These are phyloP conservation scores for Mychonastes homosphaera DNA, from an alignment of 139 green algal genomes.

Conservation along the genomic window DNA sequence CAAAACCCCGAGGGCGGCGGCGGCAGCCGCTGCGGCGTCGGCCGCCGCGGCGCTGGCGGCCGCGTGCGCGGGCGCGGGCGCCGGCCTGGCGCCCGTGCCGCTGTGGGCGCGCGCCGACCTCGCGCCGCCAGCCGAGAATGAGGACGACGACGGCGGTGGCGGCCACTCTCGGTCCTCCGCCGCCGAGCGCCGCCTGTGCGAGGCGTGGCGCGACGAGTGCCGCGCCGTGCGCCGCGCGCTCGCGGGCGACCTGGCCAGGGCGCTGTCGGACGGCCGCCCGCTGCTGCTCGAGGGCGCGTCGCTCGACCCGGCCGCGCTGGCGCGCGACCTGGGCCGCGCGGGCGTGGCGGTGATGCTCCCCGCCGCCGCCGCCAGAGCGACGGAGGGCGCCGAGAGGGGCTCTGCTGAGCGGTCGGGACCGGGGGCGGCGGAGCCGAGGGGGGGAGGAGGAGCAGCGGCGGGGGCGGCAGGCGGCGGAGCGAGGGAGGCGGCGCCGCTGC, in stretches of 20 bases:
- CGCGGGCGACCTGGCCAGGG: slow-evolving; percentile 76
- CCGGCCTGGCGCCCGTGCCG: slow-evolving; percentile 6
- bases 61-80: slow-evolving; percentile 19
- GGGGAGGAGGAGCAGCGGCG: neutral
- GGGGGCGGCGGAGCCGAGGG: neutral
- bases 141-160: too few species aligned
- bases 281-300: slow-evolving; percentile 83
- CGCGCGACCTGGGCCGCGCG: slow-evolving; percentile 39
- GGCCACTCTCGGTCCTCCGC: too few species aligned
- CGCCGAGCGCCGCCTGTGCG: slow-evolving; percentile 7
- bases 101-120: slow-evolving; percentile 40
- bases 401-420: neutral
- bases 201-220: slow-evolving; percentile 49
- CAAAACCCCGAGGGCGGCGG: too few species aligned
- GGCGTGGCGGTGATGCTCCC: slow-evolving; percentile 26
- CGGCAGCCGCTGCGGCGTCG: neutral
- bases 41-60: slow-evolving; percentile 3
- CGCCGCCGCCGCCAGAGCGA: neutral
- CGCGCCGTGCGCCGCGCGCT: slow-evolving; percentile 48
- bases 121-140: too few species aligned
- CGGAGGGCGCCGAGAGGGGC: neutral
- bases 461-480: neutral
- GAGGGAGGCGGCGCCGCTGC: too few species aligned
- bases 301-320: slow-evolving; percentile 60
- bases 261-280: slow-evolving; percentile 75